Conservation (phyloP, 768 basidiomycete genomes). For the Macrolepiota fuliginosa region DNA sequence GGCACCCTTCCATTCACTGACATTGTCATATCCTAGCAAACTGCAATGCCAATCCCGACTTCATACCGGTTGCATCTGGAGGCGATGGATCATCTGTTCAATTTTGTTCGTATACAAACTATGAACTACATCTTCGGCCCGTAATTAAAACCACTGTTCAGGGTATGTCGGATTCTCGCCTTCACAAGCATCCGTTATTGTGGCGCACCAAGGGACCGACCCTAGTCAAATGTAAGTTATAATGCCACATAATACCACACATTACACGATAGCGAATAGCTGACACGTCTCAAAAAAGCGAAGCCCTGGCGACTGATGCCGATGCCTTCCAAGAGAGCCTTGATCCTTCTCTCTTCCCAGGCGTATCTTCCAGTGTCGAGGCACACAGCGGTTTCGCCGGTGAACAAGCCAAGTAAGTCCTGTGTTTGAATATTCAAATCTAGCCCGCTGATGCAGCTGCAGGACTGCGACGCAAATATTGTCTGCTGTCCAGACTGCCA, state of each 20-base stretch:
- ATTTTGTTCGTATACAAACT: slow-evolving; percentile 32
- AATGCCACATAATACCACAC: neutral
- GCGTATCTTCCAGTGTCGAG: slow-evolving; percentile 33
- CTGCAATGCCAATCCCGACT: slow-evolving; percentile 22
- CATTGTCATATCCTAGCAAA: neutral
- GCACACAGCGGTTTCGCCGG: slow-evolving; percentile 43
- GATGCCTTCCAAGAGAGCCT: slow-evolving; percentile 30
- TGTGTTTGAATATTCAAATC: neutral
- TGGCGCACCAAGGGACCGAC: slow-evolving; percentile 36
- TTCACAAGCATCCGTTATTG: slow-evolving; percentile 26
- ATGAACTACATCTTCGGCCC: too few species aligned
- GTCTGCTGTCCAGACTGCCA: slow-evolving; percentile 34
- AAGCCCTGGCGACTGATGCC: slow-evolving; percentile 36
- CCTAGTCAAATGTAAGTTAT: slow-evolving; percentile 29
- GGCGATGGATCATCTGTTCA: slow-evolving; percentile 43
- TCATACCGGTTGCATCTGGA: slow-evolving; percentile 48
- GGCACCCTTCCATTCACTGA: neutral
- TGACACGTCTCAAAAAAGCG: slow-evolving; percentile 21
- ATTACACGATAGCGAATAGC: neutral
- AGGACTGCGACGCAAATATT: slow-evolving; percentile 40
- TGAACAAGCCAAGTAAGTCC: slow-evolving; percentile 38
- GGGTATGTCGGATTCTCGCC: slow-evolving; percentile 14
- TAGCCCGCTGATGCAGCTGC: neutral
- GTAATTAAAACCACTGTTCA: neutral
- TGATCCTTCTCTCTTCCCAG: slow-evolving; percentile 41